Percentiles rank a stretch among this genome's conserved stretches.
Evolutionary conservation across 495 filamentous ascomycete species (phyloP).

Genomic region (Penicillium fimorum): DNA sequence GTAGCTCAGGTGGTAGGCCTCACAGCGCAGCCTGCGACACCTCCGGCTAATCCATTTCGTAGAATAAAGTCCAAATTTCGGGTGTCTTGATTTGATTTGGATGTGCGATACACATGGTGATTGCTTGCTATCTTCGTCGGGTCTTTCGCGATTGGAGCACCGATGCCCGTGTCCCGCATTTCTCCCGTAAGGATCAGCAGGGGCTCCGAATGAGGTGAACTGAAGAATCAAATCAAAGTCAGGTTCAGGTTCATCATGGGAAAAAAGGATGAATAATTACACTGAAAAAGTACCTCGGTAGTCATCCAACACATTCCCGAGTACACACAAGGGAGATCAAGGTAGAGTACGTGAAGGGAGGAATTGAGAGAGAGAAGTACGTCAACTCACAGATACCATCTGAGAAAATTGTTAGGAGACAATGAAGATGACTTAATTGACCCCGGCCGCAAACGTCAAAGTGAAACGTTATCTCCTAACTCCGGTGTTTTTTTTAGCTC

Average conservation of each 20-base stretch:
- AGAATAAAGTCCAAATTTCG: conserved; percentile 17
- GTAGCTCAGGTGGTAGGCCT: conserved; percentile 17
- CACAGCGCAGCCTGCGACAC: conserved; percentile 80
- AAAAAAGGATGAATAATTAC: no score
- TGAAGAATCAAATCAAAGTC: neutral
- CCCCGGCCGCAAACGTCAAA: no score
- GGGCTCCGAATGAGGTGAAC: neutral
- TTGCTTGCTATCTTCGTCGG: neutral
- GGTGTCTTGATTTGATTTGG: neutral
- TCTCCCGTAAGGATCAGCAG: neutral
- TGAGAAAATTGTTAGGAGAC: no score
- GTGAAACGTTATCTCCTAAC: no score
- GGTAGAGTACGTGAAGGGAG: no score
- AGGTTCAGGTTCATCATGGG: neutral
- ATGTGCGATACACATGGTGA: neutral
- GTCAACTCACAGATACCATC: no score
- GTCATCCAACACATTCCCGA: neutral
- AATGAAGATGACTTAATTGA: no score
- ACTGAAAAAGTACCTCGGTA: no score
- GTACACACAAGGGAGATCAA: no score
- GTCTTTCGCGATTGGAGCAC: neutral
- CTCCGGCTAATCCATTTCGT: conserved; percentile 76
- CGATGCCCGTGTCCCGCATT: neutral
- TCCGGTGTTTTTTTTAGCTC: no score
- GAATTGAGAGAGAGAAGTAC: no score